Base-by-base conservation (phyloP, 768 basidiomycete species). In the Erythrobasidium yunnanense region DNA sequence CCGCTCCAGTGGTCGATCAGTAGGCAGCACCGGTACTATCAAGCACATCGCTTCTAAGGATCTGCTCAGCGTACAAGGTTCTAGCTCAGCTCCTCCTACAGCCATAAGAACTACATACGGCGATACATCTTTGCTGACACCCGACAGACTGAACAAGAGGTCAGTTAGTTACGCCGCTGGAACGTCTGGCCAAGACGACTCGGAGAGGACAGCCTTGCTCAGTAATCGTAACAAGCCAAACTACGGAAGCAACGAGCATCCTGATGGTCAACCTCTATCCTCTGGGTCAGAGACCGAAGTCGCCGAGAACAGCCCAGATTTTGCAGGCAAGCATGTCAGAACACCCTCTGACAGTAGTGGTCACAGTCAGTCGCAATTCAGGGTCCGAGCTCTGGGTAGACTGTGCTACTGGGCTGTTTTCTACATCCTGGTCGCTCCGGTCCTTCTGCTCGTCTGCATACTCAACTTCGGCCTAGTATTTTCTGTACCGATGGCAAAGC, bases 401-500 rank as follows among this genome's bases (percentile, higher is more conserved):
- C 35, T 72, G 46, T 65, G 54, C 27, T 99, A 90, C 78, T 96
- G 90, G 88, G 77, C 86, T 33, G 77, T 81, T 6, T 83, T 96
- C 75, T 76, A 83, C 69, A 78, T 80, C 68, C 78, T 95, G 74
- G 86, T 99, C 71, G 87, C 90, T 0, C 95, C 95, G 4, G 78
- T 90, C 68, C 85, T 97, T 82, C 81, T 95, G 58, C 63, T 87
- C 68, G 88, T 90, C 29, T 95, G 90, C 76, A 73, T 88, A 69
- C 78, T 90, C 55, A 97, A 95, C 78, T 99, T 92, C 91, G 90
- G 81, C n/a, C 80, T 90, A 67, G 85, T 99, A 67, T 81, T 99
- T 74, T 88, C 92, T 65, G 87, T 99, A 70, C 95, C 95, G 2
- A 99, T 99, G 95, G 95, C 92, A 32, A 93, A 87, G 75, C 81